Base-by-base conservation (phyloP, 495 filamentous ascomycete genomes). In the Amniculicola lignicola region DNA sequence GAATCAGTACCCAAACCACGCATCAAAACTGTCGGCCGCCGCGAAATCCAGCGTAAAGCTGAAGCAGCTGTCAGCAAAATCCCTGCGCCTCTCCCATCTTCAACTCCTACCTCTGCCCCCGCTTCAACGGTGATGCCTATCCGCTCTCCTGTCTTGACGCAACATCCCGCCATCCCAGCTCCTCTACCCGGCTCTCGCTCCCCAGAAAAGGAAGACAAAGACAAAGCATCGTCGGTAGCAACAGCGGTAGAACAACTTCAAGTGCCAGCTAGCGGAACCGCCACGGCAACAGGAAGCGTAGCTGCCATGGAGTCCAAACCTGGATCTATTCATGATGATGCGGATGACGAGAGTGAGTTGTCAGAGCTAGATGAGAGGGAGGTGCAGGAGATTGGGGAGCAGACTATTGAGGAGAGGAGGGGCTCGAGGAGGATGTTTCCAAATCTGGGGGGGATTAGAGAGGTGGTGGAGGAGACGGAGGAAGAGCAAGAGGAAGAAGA, bases 1-100 rank as follows among this genome's bases (percentile, higher is more conserved):
- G 35, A 29, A 11, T 38, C 25, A 47, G 33, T 35, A 39, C 14
- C 55, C 1, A 49, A 50, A 42, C 73, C 36, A 5, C 75, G 80
- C 19, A 76, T 77, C 0, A 81, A 82, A 61, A 77, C 79, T n/a
- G 79, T 87, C 27, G 76, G 78, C 27, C 77, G 83, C 16, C 70
- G 83, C 9, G 84, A 88, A 44, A 74, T 88, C 28, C 76, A 82
- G 36, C 79, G 80, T 33, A 74, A 75, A 45, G 82, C 84, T 7
- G 84, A 88, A 61, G 74, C 77, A 0, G 75, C 81, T 43, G n/a
- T 71, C 81, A 35, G 72, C 54, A n/a, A 66, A 53, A 50, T 45
- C 59, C 22, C 38, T 1, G 48, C 49, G 23, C 35, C 61, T 19
- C 18, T 41, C 19, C 14, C 51, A 4, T 2, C 38, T 5, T 24